Conservation (phyloP, 805 yeast species). For the Ogataea methanolica region DNA sequence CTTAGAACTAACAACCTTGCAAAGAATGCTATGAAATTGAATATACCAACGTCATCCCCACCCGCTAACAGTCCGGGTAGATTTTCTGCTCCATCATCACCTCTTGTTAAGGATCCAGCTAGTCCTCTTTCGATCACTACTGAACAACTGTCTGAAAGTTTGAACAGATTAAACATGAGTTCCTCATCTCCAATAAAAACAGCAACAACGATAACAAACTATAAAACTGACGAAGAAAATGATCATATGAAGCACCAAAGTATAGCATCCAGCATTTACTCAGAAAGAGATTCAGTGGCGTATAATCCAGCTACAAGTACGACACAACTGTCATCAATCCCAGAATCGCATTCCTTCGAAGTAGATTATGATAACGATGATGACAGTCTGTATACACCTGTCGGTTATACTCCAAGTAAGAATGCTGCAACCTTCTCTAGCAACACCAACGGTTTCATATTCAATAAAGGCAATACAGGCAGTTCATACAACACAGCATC, state of each 20-base stretch:
- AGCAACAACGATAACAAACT: background rate
- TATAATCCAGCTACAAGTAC: background rate
- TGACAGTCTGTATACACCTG: background rate
- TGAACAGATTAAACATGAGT: too few species aligned
- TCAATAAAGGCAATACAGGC: background rate
- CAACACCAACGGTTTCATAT: conserved; percentile 15
- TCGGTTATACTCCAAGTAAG: background rate
- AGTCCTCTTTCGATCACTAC: too few species aligned
- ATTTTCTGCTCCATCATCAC: background rate
- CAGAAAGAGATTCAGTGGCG: conserved; percentile 10
- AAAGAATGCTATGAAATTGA: too few species aligned
- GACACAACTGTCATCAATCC: conserved; percentile 5
- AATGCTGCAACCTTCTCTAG: background rate
- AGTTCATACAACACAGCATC: too few species aligned
- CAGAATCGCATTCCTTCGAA: conserved; percentile 10
- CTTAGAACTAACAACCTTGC: background rate
- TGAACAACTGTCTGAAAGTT: too few species aligned
- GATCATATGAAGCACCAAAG: conserved; percentile 13
- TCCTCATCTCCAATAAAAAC: background rate
- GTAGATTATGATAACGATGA: background rate
- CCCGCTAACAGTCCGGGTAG: background rate
- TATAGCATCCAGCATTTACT: conserved; percentile 18
- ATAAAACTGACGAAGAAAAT: background rate
- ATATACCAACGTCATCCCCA: too few species aligned
- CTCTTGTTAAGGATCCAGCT: too few species aligned